These are phyloP conservation scores for Heterobasidion annosum DNA, from an alignment of 1,284 basidiomycete species.

Conservation along the genomic window DNA sequence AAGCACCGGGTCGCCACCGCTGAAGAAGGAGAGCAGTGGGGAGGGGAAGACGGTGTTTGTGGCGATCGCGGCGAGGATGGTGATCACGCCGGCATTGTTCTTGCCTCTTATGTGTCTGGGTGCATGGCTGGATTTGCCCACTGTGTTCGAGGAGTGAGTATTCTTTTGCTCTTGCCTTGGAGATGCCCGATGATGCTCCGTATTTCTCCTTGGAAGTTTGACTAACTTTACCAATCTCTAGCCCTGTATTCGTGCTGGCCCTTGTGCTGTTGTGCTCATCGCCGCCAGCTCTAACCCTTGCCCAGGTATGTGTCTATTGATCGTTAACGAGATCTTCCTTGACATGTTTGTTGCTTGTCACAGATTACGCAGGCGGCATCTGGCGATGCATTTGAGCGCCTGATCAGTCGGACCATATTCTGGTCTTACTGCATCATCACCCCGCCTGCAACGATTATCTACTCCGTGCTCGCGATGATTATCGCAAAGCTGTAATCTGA, in stretches of 20 bases:
- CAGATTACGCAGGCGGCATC: conserved; percentile 84
- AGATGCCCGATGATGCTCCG: conserved; percentile 2
- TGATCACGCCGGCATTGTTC: conserved; percentile 74
- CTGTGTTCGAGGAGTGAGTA: conserved; percentile 68
- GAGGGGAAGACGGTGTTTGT: conserved; percentile 80
- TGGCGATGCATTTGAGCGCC: conserved; percentile 84
- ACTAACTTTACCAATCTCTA: conserved; percentile 19
- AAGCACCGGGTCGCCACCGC: conserved; percentile 11
- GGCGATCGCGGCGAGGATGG: conserved; percentile 74
- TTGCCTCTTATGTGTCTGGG: conserved; percentile 64
- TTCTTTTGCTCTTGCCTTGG: background rate
- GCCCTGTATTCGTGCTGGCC: conserved; percentile 78
- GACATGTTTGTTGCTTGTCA: conserved; percentile 9
- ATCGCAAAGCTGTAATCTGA: conserved; percentile 30
- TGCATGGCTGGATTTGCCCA: conserved; percentile 52
- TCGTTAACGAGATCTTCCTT: background rate
- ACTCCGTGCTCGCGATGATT: conserved; percentile 66
- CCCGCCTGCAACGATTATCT: conserved; percentile 69
- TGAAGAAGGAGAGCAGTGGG: conserved; percentile 26
- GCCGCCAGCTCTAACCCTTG: conserved; percentile 76
- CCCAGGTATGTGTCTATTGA: conserved; percentile 42
- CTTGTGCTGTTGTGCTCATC: conserved; percentile 70
- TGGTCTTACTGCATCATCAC: conserved; percentile 80
- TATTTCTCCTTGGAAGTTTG: conserved; percentile 8
- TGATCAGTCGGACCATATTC: conserved; percentile 79